Percentiles rank a stretch among this genome's conserved stretches.
Evolutionary conservation across 1,284 basidiomycete genomes (phyloP).

Genomic region (Phylloboletellus chloephorus): DNA sequence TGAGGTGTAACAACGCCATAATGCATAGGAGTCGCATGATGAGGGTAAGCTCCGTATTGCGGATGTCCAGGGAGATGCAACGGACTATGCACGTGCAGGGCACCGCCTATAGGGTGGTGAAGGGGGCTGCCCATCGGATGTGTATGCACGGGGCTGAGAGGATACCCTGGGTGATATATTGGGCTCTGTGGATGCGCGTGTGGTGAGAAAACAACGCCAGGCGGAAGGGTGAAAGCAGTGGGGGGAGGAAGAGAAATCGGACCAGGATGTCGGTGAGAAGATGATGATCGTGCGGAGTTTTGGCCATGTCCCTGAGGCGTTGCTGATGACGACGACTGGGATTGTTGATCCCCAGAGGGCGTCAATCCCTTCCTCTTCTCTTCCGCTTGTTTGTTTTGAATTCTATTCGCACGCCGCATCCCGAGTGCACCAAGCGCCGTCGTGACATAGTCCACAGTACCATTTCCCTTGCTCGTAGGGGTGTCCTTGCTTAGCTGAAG

Average conservation of each 20-base stretch:
- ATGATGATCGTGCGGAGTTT: slow-evolving; percentile 28
- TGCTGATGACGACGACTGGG: slow-evolving; percentile 9
- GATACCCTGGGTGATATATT: slow-evolving; percentile 32
- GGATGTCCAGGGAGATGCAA: slow-evolving; percentile 37
- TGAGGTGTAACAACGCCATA: slow-evolving; percentile 53
- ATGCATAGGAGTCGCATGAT: slow-evolving; percentile 32
- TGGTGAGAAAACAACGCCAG: slow-evolving; percentile 32
- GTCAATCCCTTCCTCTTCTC: slow-evolving; percentile 20
- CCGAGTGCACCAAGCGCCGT: slow-evolving; percentile 27
- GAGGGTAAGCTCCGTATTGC: slow-evolving; percentile 33
- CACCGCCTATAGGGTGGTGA: slow-evolving; percentile 30
- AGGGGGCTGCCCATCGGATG: slow-evolving; percentile 30
- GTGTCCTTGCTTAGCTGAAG: slow-evolving; percentile 12
- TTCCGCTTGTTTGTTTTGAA: slow-evolving; percentile 20
- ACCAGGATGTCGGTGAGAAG: slow-evolving; percentile 62
- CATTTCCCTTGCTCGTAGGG: slow-evolving; percentile 16
- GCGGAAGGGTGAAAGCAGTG: slow-evolving; percentile 39
- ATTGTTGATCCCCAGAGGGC: slow-evolving; percentile 16
- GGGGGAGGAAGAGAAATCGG: slow-evolving; percentile 65
- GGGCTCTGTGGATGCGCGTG: slow-evolving; percentile 34
- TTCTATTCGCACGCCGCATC: slow-evolving; percentile 28
- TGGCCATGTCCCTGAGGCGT: slow-evolving; percentile 17
- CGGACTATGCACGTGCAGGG: slow-evolving; percentile 32
- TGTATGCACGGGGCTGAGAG: slow-evolving; percentile 24
- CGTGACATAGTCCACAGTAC: slow-evolving; percentile 17